Evolutionary conservation across 148 eudicot genomes (phyloP).

Genomic region (Limonium bicolor): DNA sequence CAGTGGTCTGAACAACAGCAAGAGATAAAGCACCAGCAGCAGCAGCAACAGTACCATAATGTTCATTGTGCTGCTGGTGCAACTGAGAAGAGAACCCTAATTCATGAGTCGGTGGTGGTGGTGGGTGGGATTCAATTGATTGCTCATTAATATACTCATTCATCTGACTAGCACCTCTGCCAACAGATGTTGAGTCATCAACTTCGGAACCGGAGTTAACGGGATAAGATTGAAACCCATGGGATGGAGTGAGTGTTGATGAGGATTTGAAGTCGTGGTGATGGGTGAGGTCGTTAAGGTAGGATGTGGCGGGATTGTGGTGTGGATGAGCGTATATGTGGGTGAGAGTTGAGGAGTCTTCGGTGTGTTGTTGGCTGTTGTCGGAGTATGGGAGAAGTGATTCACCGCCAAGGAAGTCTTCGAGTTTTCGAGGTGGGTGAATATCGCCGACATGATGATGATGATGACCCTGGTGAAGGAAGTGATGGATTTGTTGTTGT

Average conservation of each 20-base stretch:
- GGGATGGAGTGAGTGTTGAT: background rate
- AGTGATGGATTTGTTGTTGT: background rate
- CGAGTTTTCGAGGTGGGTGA: constrained; percentile 68
- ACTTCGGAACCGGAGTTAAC: constrained; percentile 87
- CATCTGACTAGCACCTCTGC: constrained; percentile 1
- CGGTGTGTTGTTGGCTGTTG: constrained; percentile 55
- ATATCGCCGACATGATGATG: no score
- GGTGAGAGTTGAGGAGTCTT: constrained; percentile 57
- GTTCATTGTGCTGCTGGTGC: no score
- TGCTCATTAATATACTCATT: constrained; percentile 24
- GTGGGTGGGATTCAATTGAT: constrained; percentile 15
- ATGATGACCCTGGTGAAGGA: no score
- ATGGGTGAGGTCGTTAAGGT: constrained; percentile 22
- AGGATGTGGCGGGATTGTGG: constrained; percentile 8
- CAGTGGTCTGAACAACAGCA: constrained; percentile 10
- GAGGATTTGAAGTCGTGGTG: constrained; percentile 8
- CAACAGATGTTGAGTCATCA: constrained; percentile 43
- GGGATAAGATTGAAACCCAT: constrained; percentile 8
- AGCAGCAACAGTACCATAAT: no score
- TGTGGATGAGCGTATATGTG: constrained; percentile 55
- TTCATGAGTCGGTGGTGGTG: background rate
- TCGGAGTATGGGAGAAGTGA: constrained; percentile 27
- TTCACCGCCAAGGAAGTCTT: constrained; percentile 76
- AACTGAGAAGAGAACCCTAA: background rate
- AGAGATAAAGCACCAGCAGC: constrained; percentile 31